Evolutionary conservation across 306 rosid genomes (phyloP), one percentile per base, ranked within the genome.

Genomic region (Macrotyloma uniflorum): DNA sequence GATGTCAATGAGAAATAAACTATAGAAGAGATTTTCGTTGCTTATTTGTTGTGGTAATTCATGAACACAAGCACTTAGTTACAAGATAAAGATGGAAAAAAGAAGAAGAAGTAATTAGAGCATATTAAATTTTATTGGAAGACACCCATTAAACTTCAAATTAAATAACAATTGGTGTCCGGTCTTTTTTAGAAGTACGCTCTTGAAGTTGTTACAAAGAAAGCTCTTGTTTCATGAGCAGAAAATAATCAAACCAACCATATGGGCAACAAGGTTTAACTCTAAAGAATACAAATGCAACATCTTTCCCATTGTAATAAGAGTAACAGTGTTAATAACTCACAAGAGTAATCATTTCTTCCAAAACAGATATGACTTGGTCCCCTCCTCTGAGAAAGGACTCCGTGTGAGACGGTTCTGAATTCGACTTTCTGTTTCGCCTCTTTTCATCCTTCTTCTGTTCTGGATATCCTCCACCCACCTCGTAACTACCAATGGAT

Each of bases 341-440:
- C 58, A 94, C 98, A 24, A 94, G 88, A 55, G 77, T 46, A 72
- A 92, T 87, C 87, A 92, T 90, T 82, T 92, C 97, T 70, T 94
- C 75, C 18, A 94, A 90, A 77, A 94, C 97, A 64, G 98, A 94
- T 45, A 90, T 86, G 67, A 94, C 97, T 71, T 94, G 98, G n/a
- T 94, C 95, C 0, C 96, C 98, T 19, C 98, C 98, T 54, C 67
- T 87, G 62, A 94, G 93, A 5, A 94, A 90, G 5, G 97, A 92
- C 45, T 92, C 87, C 5, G 82, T 82, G 47, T 91, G 79, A 66
- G 83, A 51, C 0, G 73, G 26, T 32, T 75, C 77, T 3, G 58
- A n/a, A 40, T 73, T 86, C 61, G 83, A 7, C 11, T 75, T 86
- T 30, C 70, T 19, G 6, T 68, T 53, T 19, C 16, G 77, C 69